A percentile compares a stretch with the other conserved stretches of the same genome.
These are phyloP conservation scores for Venturia carpophila DNA, from an alignment of 2,329 filamentous ascomycete genomes.

Conservation along the genomic window DNA sequence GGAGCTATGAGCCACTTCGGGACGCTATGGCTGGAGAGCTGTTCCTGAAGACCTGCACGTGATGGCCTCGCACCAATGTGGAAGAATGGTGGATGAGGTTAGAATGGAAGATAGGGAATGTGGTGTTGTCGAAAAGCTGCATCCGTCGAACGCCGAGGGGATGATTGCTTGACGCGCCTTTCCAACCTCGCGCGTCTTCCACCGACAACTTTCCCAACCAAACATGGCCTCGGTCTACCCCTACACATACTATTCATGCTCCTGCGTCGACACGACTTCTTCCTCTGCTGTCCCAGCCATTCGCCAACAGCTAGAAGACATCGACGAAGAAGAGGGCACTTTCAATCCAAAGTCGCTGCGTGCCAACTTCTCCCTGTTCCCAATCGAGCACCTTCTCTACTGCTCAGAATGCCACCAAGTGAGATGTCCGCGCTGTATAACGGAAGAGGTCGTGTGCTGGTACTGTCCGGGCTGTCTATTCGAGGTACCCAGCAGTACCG, in stretches of 20 bases:
- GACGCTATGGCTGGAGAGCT: too few species aligned
- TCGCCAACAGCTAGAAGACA: constrained; percentile 29
- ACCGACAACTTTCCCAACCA: constrained; percentile 2
- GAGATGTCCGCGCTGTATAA: constrained; percentile 82
- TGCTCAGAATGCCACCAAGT: constrained; percentile 98
- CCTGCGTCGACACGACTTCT: constrained; percentile 41
- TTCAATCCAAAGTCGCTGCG: constrained; percentile 81
- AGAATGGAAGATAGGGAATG: not conserved
- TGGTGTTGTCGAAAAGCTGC: not conserved
- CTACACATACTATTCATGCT: constrained; percentile 58
- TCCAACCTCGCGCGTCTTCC: not conserved
- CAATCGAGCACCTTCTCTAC: constrained; percentile 87
- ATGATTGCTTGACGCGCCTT: not conserved
- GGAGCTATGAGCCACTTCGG: too few species aligned
- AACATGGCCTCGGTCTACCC: constrained; percentile 51
- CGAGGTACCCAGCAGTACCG: constrained; percentile 86
- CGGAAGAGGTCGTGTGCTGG: constrained; percentile 89
- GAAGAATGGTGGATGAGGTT: too few species aligned
- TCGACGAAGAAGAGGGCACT: constrained; percentile 65
- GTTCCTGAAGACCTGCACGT: too few species aligned
- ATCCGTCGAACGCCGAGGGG: too few species aligned
- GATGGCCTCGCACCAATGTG: too few species aligned
- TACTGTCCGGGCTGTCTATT: constrained; percentile 95
- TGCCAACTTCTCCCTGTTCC: constrained; percentile 86
- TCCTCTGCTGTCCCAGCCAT: constrained; percentile 26